phyloP scores from a whole-genome alignment of 148 eudicot species.

The Cornus suecica region DNA sequence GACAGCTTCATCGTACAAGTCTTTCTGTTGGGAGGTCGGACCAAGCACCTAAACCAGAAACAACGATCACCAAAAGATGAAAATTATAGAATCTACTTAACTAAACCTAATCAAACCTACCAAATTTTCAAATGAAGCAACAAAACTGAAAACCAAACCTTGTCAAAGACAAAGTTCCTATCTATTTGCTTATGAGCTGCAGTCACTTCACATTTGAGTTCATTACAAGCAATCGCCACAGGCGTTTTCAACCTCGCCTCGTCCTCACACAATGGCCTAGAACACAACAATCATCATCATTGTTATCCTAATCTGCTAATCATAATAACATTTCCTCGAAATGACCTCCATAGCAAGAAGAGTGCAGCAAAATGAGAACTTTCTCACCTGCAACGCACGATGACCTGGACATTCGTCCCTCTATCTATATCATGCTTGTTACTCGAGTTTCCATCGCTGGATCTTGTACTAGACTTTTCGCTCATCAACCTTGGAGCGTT shows the following conservation, averaged over 20 bases:
- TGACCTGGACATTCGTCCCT: constrained; percentile 32
- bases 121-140: background rate
- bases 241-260: constrained; percentile 22
- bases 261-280: constrained; percentile 36
- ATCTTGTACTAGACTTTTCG: constrained; percentile 9
- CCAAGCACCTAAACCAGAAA: constrained; percentile 31
- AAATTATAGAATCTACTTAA: background rate
- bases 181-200: constrained; percentile 22
- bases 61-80: background rate
- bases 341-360: background rate
- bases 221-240: constrained; percentile 25
- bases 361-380: no score
- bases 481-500: constrained; percentile 24
- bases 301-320: no score
- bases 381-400: constrained; percentile 33
- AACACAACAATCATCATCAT: background rate
- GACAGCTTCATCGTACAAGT: constrained; percentile 26
- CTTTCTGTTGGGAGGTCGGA: constrained; percentile 25
- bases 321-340: no score
- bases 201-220: constrained; percentile 21
- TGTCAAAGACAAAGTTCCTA: constrained; percentile 27
- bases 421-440: constrained; percentile 17
- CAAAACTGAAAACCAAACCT: constrained; percentile 15
- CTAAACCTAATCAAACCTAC: background rate
- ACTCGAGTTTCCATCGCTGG: constrained; percentile 10